phyloP scores from a whole-genome alignment of 345 rosid species.

The Pistacia integerrima region DNA sequence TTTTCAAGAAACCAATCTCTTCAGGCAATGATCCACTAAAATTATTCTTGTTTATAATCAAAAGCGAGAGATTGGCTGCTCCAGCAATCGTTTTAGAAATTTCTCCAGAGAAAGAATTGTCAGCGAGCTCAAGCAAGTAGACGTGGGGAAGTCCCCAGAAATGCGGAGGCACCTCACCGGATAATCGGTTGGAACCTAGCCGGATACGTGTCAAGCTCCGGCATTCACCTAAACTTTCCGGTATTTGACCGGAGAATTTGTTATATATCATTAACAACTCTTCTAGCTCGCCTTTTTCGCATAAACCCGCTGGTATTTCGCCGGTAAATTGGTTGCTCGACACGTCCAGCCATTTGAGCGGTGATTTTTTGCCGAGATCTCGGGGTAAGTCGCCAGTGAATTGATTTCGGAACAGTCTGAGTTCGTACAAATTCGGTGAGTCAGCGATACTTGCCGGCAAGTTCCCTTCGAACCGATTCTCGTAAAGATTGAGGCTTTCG shows the following conservation, averaged over 20 bases:
- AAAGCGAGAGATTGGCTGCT: conserved; percentile 66
- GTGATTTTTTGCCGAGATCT: conserved; percentile 74
- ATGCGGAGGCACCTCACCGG: conserved; percentile 72
- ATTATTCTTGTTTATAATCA: conserved; percentile 61
- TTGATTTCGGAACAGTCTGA: conserved; percentile 68
- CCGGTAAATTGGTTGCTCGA: conserved; percentile 74
- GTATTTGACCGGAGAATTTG: conserved; percentile 67
- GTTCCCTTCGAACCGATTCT: conserved; percentile 66
- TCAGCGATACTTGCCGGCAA: conserved; percentile 62
- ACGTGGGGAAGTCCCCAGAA: conserved; percentile 94
- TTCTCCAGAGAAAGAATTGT: conserved; percentile 68
- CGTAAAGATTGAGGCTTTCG: conserved; percentile 86
- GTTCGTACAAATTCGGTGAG: conserved; percentile 81
- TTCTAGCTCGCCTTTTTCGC: conserved; percentile 67
- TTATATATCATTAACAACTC: conserved; percentile 73
- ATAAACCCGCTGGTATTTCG: conserved; percentile 58
- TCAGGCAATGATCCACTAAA: conserved; percentile 75
- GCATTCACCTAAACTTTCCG: conserved; percentile 60
- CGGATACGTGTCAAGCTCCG: conserved; percentile 74
- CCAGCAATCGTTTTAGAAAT: conserved; percentile 58
- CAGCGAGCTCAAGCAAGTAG: conserved; percentile 62
- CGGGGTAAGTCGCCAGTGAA: conserved; percentile 68
- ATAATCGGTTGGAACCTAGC: conserved; percentile 62
- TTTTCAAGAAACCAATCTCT: conserved; percentile 67
- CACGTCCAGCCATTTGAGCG: conserved; percentile 76